Evolutionary conservation across 768 basidiomycete genomes (phyloP).

Genomic region (Termitomyces eurrhizus): DNA sequence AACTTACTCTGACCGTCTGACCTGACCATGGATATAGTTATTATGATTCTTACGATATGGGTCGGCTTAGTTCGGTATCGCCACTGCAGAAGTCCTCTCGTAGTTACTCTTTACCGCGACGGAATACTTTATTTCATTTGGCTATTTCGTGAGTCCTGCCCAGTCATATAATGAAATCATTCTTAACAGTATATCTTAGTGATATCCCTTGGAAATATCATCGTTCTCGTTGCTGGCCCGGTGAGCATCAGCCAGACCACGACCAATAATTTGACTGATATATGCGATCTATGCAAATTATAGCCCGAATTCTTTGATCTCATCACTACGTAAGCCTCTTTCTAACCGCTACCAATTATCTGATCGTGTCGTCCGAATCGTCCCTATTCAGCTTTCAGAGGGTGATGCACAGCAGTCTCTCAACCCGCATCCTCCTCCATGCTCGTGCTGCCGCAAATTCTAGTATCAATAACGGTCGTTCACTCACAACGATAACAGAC

Average conservation of each 20-base stretch:
- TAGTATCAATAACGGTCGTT: too few relatives aligned
- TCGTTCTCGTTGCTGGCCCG: not conserved
- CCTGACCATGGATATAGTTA: not conserved
- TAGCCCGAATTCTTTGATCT: not conserved
- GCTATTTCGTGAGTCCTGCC: not conserved
- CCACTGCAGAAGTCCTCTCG: not conserved
- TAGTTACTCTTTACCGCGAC: not conserved
- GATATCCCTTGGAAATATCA: not conserved
- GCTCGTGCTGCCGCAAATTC: not conserved
- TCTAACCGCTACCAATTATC: not conserved
- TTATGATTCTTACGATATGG: constrained; percentile 3
- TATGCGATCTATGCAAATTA: not conserved
- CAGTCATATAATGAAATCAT: not conserved
- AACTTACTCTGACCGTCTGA: not conserved
- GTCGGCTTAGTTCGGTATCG: not conserved
- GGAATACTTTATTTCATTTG: constrained; percentile 1
- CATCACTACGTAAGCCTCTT: not conserved
- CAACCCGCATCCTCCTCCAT: not conserved
- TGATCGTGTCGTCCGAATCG: not conserved
- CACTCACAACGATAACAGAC: not conserved
- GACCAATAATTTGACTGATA: not conserved
- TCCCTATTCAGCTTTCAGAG: not conserved
- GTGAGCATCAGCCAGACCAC: not conserved
- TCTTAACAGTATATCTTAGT: not conserved
- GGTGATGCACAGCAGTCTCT: not conserved